Base-by-base conservation (phyloP, 108 stramenopile species). In the Nitzschia inconspicua region DNA sequence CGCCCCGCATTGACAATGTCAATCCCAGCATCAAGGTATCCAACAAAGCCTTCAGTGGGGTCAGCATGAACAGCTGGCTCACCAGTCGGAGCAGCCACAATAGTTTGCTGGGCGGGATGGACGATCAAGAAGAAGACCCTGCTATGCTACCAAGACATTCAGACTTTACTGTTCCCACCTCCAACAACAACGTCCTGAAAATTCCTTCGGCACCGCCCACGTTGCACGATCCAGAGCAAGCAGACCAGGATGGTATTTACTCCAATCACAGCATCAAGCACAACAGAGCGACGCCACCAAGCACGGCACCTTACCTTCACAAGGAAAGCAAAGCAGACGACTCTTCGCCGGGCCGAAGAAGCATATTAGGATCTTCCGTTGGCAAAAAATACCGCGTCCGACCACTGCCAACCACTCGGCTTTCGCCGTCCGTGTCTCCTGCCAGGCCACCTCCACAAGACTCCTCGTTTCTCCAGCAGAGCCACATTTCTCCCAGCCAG, bases 121-220 rank as follows among this genome's bases (percentile, higher is more conserved):
- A 26, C 27, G 32, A 16, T 35, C n/a, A 10, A 7, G 44, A 46
- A 18, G 44, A 16, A 46, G 16, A 27, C 2, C 14, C 18, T n/a
- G 57, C 28, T 23, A 32, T 18, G 7, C 1, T 55, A 14, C 59
- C 65, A 9, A 49, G 30, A 9, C 72, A 73, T 66, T 73, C 65
- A 34, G 65, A 66, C 44, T 66, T 61, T 47, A 66, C 72, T 2
- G 19, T 66, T 16, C 64, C 65, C 0, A 64, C 56, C 9, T 53
- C 54, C 28, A 72, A 64, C 27, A 35, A 24, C 8, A 24, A 16
- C 22, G 18, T 47, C 20, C 13, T n/a, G 27, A 57, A 41, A 35
- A 8, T 11, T 24, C 14, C 11, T 44, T 24, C 37, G 10, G 10
- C 30, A 14, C 16, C 49, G n/a, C 0, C 0, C 10, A 3, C 8